Conservation (phyloP, 345 rosid genomes). For the Rhodamnia rubescens region DNA sequence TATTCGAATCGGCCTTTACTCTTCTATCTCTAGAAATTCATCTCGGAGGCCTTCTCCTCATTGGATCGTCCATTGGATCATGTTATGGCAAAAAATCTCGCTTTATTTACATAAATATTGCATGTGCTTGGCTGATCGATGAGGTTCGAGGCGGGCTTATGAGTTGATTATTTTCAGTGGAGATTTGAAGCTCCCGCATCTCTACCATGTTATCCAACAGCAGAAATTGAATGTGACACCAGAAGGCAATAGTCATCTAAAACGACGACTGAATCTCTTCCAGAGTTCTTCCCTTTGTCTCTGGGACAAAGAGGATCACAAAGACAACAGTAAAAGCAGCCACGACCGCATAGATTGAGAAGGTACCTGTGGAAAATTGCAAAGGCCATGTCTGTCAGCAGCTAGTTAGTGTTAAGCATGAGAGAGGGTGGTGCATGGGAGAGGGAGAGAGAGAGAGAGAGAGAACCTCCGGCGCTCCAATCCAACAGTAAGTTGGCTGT, state of each 20-base stretch:
- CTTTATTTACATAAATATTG: not conserved
- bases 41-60: not conserved
- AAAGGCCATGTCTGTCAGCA: not conserved
- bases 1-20: no score
- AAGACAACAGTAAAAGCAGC: constrained; percentile 32
- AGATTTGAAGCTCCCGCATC: not conserved
- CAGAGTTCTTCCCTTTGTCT: constrained; percentile 60
- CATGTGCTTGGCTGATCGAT: not conserved
- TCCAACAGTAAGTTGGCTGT: constrained; percentile 32
- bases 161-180: not conserved
- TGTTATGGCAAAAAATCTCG: not conserved
- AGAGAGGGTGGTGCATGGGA: not conserved
- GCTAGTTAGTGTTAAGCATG: not conserved
- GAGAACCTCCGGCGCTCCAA: constrained; percentile 36
- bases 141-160: not conserved
- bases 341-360: constrained; percentile 34
- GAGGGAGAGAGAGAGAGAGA: not conserved
- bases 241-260: constrained; percentile 13
- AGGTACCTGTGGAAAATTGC: constrained; percentile 31
- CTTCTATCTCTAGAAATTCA: not conserved
- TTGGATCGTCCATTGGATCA: not conserved
- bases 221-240: not conserved
- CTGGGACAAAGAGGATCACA: constrained; percentile 44
- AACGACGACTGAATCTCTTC: constrained; percentile 72
- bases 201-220: not conserved